Percentiles rank a stretch among this genome's conserved stretches.
Evolutionary conservation across 805 yeast genomes (phyloP).

Genomic region (Monosporozyma servazzii): DNA sequence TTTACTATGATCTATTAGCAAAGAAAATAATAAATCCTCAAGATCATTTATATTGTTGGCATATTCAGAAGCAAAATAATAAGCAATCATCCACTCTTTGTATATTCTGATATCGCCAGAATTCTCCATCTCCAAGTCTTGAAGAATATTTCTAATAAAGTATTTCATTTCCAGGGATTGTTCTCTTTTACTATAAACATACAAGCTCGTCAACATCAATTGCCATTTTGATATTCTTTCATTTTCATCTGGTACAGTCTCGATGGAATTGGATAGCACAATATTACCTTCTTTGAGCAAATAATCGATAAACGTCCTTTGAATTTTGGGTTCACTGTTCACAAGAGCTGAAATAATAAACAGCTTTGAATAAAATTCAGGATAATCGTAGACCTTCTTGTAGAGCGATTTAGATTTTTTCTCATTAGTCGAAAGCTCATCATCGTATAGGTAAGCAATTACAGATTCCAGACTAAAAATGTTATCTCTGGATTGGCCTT

Average conservation of each 20-base stretch:
- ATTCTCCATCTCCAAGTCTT: slow-evolving; percentile 38
- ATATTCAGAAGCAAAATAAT: slow-evolving; percentile 5
- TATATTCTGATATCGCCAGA: slow-evolving; percentile 71
- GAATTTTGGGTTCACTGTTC: slow-evolving; percentile 1
- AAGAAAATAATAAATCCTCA: slow-evolving; percentile 19
- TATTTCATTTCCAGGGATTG: neutral
- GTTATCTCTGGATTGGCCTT: slow-evolving; percentile 47
- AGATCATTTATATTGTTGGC: slow-evolving; percentile 10
- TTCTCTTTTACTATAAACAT: neutral
- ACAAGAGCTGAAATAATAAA: slow-evolving; percentile 41
- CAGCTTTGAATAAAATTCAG: slow-evolving; percentile 48
- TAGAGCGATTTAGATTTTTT: slow-evolving; percentile 29
- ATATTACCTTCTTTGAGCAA: neutral
- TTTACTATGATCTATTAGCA: slow-evolving; percentile 30
- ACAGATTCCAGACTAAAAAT: slow-evolving; percentile 52
- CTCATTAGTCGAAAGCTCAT: slow-evolving; percentile 18
- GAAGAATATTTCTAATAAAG: neutral
- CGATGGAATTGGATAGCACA: slow-evolving; percentile 33
- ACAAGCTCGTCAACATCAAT: slow-evolving; percentile 2
- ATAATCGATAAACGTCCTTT: neutral
- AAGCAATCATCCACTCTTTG: slow-evolving; percentile 44
- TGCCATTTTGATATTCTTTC: slow-evolving; percentile 41
- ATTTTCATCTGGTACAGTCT: slow-evolving; percentile 62
- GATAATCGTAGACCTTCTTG: slow-evolving; percentile 41
- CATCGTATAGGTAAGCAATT: slow-evolving; percentile 45